Evolutionary conservation across 345 rosid species (phyloP), one percentile per base, ranked within the genome.

Genomic region (Carallia brachiata): DNA sequence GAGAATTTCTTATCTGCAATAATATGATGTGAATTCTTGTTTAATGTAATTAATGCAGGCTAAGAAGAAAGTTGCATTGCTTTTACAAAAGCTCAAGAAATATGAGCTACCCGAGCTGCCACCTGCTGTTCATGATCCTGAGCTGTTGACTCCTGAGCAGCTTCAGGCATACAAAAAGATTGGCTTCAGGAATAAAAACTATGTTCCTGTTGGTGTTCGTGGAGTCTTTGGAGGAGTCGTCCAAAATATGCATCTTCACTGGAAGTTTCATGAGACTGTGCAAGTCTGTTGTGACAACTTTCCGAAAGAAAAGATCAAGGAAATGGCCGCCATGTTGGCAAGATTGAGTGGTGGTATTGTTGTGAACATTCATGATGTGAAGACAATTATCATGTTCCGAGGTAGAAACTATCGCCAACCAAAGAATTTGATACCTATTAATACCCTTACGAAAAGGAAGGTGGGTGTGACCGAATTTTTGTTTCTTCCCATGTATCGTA

Each of bases 191-290:
- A 94, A 94, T 70, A 94, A 84, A 70, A 92, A 94, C 67, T 94
- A 94, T 69, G 97, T 92, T 28, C 97, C 97, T 37, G 98, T 94
- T 53, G 98, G 98, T 84, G 93, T 92, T 48, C 91, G 98, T 71
- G 98, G 98, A 62, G 98, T 94, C 67, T 94, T 94, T 80, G 97
- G 97, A 69, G 98, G 98, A 67, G 98, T 92, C 34, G 97, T 94
- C 6, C 98, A 92, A 67, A 94, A 94, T 78, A 90, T 94, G 97
- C 98, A 94, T 84, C 84, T 94, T 70, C 98, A 94, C 59, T 94
- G 97, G 98, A 94, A 94, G 84, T 94, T 94, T 84, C 98, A 94
- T 65, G 97, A 94, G 86, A 94, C 98, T 0, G 96, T 94, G 48
- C 98, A 94, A 83, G 97, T 91, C 67, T 90, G 95, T 58, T 94